Evolutionary conservation across 2,329 filamentous ascomycete genomes (phyloP), one percentile per base, ranked within the genome.

Genomic region (Rutstroemia sp.): DNA sequence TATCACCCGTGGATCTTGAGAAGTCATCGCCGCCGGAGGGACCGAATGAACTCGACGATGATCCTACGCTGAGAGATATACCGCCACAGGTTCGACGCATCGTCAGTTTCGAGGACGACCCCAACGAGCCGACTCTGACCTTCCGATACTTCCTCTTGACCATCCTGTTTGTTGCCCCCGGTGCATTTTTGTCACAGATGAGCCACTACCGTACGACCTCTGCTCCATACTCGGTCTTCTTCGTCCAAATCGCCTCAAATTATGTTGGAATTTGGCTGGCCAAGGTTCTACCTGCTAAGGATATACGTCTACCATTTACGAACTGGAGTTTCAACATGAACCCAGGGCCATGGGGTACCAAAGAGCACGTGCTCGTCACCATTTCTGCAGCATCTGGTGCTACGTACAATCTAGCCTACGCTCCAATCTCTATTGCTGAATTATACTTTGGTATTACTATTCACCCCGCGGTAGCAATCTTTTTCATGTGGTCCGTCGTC

Each of bases 401-500:
- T 1, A 78, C 76, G 0, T 76, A 77, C 56, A 79, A 80, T 60
- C 61, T 78, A 41, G 76, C 73, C 1, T 80, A 77, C 61, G 71
- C 74, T 5, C 76, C 78, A 2, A 77, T 83, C 42, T 75, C 76
- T 0, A 73, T 84, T 57, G 75, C 79, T 1, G 78, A 82, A 64
- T 69, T 84, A 3, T 84, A 79, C 69, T 84, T 82, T 64, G 74
- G 75, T 44, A 71, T 76, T 48, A 70, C 66, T 27, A 73, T 84
- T 49, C 72, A 82, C 49, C 73, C 78, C 0, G 78, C 74, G 0
- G 77, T 81, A 6, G 76, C 75, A 1, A 75, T 82, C 34, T 79
- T 81, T 65, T 84, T 84, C 69, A 84, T 84, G 80, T 75, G 76
- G 71, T 72, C 76, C 0, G 80, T 80, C 37, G 78, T 81, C 0